A percentile compares a stretch with the other conserved stretches of the same genome.
Conservation (phyloP, 2,329 filamentous ascomycete genomes). For the Alternaria consortialis region DNA sequence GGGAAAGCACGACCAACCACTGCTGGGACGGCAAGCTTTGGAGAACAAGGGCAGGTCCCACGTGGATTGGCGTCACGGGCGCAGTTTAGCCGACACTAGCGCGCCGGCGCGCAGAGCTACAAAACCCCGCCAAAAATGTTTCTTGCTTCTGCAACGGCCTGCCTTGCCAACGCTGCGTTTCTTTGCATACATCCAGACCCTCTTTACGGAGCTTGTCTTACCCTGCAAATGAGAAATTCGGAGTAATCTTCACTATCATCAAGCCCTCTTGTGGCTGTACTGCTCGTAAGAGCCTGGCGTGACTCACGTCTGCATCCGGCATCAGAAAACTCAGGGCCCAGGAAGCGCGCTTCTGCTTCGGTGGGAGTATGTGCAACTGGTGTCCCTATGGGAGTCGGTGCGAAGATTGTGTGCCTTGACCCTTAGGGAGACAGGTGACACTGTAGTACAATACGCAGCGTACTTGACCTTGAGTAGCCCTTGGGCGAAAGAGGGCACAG, state of each 20-base stretch:
- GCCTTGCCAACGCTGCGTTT: constrained; percentile 93
- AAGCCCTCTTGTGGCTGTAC: constrained; percentile 58
- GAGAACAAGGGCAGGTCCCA: background rate
- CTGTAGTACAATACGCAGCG: constrained; percentile 97
- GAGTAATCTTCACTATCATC: constrained; percentile 86
- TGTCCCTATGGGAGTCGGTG: constrained; percentile 88
- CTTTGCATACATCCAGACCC: constrained; percentile 83
- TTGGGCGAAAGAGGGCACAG: constrained; percentile 55
- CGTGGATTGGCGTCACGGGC: constrained; percentile 11
- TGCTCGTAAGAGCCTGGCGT: constrained; percentile 89
- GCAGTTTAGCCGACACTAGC: constrained; percentile 31
- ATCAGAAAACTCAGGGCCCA: constrained; percentile 86
- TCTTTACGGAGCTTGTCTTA: constrained; percentile 40
- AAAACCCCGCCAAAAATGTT: constrained; percentile 51
- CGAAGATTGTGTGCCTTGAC: constrained; percentile 86
- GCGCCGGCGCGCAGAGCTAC: constrained; percentile 35
- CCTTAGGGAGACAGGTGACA: constrained; percentile 62
- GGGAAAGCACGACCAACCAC: background rate
- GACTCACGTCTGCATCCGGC: constrained; percentile 83
- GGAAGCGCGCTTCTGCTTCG: constrained; percentile 34
- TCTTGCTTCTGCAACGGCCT: constrained; percentile 70
- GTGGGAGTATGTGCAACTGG: constrained; percentile 37
- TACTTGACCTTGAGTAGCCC: constrained; percentile 60
- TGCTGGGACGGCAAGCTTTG: background rate
- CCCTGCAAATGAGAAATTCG: constrained; percentile 96